Evolutionary conservation across 1,139 yeast species (phyloP).

Genomic region (Insectozyma bohioensis): DNA sequence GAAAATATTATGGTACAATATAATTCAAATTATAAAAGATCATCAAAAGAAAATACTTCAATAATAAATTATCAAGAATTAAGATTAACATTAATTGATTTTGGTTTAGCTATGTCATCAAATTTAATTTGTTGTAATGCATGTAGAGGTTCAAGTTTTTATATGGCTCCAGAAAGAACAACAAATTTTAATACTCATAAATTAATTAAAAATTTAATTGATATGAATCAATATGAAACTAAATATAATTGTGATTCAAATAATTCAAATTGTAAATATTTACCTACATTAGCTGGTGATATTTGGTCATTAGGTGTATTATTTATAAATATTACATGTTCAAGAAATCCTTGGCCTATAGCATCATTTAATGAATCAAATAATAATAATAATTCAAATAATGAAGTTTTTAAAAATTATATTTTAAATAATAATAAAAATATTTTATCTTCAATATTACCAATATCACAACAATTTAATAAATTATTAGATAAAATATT

Average conservation of each 20-base stretch:
- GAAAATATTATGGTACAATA: slow-evolving; percentile 71
- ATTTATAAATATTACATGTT: slow-evolving; percentile 74
- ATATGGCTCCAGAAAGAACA: slow-evolving; percentile 91
- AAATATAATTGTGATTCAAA: slow-evolving; percentile 6
- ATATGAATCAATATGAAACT: slow-evolving; percentile 29
- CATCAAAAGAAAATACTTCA: slow-evolving; percentile 8
- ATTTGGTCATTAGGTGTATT: slow-evolving; percentile 88
- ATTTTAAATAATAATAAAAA: slow-evolving; percentile 28
- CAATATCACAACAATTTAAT: slow-evolving; percentile 64
- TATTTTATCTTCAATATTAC: slow-evolving; percentile 50
- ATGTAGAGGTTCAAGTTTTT: slow-evolving; percentile 84
- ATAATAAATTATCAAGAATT: slow-evolving; percentile 54
- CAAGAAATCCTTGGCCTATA: slow-evolving; percentile 89
- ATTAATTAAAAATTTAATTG: slow-evolving; percentile 27
- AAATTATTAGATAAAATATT: slow-evolving; percentile 55
- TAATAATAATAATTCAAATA: slow-evolving; percentile 50
- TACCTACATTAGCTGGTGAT: slow-evolving; percentile 79
- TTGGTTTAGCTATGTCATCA: slow-evolving; percentile 75
- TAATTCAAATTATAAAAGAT: slow-evolving; percentile 28
- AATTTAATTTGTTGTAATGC: slow-evolving; percentile 63
- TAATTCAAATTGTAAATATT: slow-evolving; percentile 28
- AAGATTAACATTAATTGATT: slow-evolving; percentile 70
- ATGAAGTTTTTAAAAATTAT: slow-evolving; percentile 51
- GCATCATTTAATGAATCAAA: slow-evolving; percentile 55
- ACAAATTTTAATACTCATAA: slow-evolving; percentile 43